phyloP scores from a whole-genome alignment of 192 early-diverging fungal genomes.

The Backusella tarrabulga region DNA sequence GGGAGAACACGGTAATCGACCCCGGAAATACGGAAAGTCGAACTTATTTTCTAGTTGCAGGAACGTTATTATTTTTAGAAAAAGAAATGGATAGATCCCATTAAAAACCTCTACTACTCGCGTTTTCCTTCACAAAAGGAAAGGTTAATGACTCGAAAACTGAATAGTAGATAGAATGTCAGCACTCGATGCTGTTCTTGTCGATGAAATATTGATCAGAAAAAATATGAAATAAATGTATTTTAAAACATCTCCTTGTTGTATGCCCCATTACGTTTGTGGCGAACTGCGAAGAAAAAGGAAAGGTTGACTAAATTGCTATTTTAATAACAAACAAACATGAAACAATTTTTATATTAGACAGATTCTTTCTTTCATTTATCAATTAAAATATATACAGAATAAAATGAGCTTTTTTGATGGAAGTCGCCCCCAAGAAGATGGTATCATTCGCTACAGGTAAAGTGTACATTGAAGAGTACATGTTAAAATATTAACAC shows the following conservation, averaged over 20 bases:
- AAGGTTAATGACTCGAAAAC: neutral
- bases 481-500: neutral
- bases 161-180: neutral
- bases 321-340: neutral
- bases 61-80: neutral
- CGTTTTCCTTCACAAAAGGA: neutral
- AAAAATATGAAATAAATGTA: neutral
- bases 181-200: neutral
- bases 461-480: neutral
- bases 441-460: conserved; percentile 11
- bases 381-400: neutral
- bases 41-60: too few species aligned
- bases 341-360: neutral
- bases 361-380: neutral
- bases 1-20: too few species aligned
- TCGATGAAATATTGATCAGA: neutral
- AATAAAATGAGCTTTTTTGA: neutral
- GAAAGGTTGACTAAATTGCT: neutral
- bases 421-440: neutral
- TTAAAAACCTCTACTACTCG: neutral
- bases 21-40: too few species aligned
- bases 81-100: neutral
- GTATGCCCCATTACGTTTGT: neutral
- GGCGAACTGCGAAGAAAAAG: neutral
- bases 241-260: neutral